Base-by-base conservation (phyloP, 176 grass and related monocot genomes). In the Triticum monococcum region DNA sequence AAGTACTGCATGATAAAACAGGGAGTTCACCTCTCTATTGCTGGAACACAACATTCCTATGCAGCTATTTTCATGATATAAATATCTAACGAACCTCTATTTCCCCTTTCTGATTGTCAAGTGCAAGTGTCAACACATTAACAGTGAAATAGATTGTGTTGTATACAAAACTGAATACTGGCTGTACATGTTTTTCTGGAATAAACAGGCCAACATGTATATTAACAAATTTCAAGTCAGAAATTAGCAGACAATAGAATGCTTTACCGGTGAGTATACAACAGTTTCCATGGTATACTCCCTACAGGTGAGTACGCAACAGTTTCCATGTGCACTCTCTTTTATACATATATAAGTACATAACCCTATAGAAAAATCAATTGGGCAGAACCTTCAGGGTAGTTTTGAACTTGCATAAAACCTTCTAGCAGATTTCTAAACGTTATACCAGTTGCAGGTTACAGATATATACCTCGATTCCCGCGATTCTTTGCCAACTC, bases 391-490 rank as follows among this genome's bases (percentile, higher is more conserved):
- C 35, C 54, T 79, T 84, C 75, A 30, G 37, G 30, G 8, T 26
- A 37, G 23, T 41, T 75, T 65, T 87, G 41, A 52, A 12, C 56
- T 79, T 68, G 23, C 14, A 57, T 12, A 84, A 83, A 79, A 72
- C 37, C 20, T 76, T 78, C 26, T 62, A 66, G 13, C 13, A 17
- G 56, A 68, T 32, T 41, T 26, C 64, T 24, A 70, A 25, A 84
- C 18, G 82, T 72, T 24, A 69, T 83, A 82, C 18, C 17, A 41
- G 50, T 40, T 52, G 26, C 41, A 81, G 5, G 74, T 43, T 45
- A 48, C 59, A 46, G 76, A 35, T 31, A 61, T 61, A 84, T 94
- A 98, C 96, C 96, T 92, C 88, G 83, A 89, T 88, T 98, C 81
- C 79, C 86, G 81, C 33, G 65, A 57, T 84, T 86, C 24, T 84